Conservation (phyloP, 306 rosid genomes). For the Citrullus mucosospermus region DNA sequence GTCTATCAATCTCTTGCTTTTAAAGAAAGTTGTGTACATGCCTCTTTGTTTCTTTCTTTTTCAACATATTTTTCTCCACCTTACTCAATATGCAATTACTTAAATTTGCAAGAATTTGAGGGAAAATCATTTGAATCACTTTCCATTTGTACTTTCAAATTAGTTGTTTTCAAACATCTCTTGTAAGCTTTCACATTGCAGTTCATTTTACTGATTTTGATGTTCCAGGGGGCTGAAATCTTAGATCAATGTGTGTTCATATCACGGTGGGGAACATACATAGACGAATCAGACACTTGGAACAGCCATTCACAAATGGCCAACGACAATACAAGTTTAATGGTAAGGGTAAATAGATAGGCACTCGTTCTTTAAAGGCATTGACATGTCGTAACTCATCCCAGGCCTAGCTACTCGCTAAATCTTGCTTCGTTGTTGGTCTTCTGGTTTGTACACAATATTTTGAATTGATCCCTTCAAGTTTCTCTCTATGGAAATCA, state of each 20-base stretch:
- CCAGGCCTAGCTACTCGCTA: neutral
- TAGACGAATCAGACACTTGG: slow-evolving; percentile 41
- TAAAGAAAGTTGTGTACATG: neutral
- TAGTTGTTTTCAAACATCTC: neutral
- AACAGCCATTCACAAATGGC: slow-evolving; percentile 18
- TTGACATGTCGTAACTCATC: neutral
- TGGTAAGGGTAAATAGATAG: slow-evolving; percentile 20
- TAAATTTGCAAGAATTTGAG: neutral
- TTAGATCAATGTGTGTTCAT: slow-evolving; percentile 55
- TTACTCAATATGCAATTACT: neutral
- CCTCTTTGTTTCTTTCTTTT: neutral
- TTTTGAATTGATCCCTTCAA: neutral
- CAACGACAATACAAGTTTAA: slow-evolving; percentile 25
- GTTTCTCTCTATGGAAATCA: slow-evolving; percentile 8
- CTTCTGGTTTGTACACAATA: neutral
- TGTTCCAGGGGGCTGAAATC: slow-evolving; percentile 66
- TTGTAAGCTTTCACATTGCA: neutral
- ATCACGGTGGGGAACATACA: slow-evolving; percentile 42
- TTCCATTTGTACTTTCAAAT: neutral
- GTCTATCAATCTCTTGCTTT: neutral
- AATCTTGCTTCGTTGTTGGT: neutral
- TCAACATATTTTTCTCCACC: neutral
- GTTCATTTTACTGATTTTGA: slow-evolving; percentile 5
- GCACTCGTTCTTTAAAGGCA: neutral
- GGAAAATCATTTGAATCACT: neutral